These are phyloP conservation scores for Glonium stellatum DNA, from an alignment of 495 filamentous ascomycete species.

Conservation along the genomic window DNA sequence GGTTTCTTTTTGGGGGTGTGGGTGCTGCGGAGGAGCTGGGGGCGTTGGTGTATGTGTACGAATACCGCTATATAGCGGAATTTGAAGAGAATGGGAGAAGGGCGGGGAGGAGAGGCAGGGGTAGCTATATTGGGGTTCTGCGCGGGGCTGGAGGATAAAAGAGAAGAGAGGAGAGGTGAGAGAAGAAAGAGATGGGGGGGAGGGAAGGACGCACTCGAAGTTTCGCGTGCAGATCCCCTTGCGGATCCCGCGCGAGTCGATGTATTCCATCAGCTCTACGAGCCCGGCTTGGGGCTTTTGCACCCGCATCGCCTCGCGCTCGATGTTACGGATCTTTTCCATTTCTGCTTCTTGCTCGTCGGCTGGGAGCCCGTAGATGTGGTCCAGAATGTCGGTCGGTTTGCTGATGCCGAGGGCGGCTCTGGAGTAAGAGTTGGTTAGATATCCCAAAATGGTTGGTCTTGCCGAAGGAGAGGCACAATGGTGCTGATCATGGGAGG, in stretches of 20 bases:
- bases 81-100: too few species aligned
- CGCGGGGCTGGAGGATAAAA: not conserved
- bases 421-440: slow-evolving; percentile 34
- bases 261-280: slow-evolving; percentile 65
- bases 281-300: slow-evolving; percentile 80
- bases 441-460: not conserved
- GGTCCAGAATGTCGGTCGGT: slow-evolving; percentile 73
- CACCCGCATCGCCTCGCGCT: slow-evolving; percentile 66
- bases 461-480: not conserved
- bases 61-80: too few species aligned
- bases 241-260: slow-evolving; percentile 55
- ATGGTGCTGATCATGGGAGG: not conserved
- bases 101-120: too few species aligned
- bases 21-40: too few species aligned
- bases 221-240: slow-evolving; percentile 93
- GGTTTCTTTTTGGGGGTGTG: too few species aligned
- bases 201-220: slow-evolving; percentile 56
- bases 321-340: slow-evolving; percentile 67
- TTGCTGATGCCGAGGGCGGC: slow-evolving; percentile 59
- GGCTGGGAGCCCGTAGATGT: slow-evolving; percentile 67
- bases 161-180: slow-evolving; percentile 34
- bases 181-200: not conserved
- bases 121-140: not conserved
- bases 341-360: slow-evolving; percentile 57
- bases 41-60: too few species aligned